A percentile compares a stretch with the other conserved stretches of the same genome.
These are phyloP conservation scores for Pilatotrama ljubarskyi DNA, from an alignment of 768 basidiomycete species.

Conservation along the genomic window DNA sequence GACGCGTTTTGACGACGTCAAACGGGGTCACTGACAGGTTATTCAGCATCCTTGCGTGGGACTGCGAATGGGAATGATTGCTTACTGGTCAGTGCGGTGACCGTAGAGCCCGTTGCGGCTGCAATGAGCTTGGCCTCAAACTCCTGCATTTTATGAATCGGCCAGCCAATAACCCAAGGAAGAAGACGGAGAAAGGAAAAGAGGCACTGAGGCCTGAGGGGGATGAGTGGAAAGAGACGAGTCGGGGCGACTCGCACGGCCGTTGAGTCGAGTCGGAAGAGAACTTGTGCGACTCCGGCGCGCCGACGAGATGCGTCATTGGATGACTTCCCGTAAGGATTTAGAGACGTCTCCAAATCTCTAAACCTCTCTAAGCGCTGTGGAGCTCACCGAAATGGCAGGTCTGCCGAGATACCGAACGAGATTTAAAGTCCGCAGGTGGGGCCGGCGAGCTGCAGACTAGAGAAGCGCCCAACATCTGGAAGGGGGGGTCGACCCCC, in stretches of 20 bases:
- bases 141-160: conserved; percentile 54
- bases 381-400: too few species aligned
- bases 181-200: not conserved
- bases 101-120: conserved; percentile 73
- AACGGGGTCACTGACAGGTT: conserved; percentile 88
- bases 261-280: conserved; percentile 7
- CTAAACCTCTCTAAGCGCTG: too few species aligned
- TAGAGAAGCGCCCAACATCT: too few species aligned
- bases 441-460: too few species aligned
- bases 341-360: too few species aligned
- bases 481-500: not conserved
- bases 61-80: conserved; percentile 5
- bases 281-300: conserved; percentile 10
- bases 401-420: too few species aligned
- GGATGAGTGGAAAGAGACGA: not conserved
- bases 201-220: not conserved
- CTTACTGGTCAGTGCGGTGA: conserved; percentile 84
- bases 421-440: too few species aligned
- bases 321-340: too few species aligned
- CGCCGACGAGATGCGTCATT: conserved; percentile 19
- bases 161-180: not conserved
- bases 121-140: conserved; percentile 80
- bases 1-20: conserved; percentile 94
- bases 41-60: not conserved
- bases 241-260: conserved; percentile 11